Conservation (phyloP, 495 filamentous ascomycete genomes). For the Bombardia bombarda region DNA sequence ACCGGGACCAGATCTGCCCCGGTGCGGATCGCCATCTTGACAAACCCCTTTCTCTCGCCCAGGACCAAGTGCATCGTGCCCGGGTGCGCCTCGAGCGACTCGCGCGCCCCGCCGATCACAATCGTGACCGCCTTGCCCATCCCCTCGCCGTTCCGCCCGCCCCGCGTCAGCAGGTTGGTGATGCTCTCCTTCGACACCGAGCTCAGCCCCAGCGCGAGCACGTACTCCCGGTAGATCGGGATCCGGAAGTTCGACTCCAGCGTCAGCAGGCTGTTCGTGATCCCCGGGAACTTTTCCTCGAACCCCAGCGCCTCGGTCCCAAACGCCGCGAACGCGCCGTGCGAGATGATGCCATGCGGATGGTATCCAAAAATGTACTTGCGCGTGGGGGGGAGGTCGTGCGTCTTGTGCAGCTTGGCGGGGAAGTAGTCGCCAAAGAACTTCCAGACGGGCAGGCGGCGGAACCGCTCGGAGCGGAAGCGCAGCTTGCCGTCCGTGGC, state of each 20-base stretch:
- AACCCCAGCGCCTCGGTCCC: slow-evolving; percentile 88
- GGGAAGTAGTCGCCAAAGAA: slow-evolving; percentile 93
- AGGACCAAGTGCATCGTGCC: slow-evolving; percentile 66
- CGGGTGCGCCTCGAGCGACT: slow-evolving; percentile 82
- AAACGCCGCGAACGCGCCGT: slow-evolving; percentile 90
- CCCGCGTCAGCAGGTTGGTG: slow-evolving; percentile 71
- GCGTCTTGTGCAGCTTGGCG: slow-evolving; percentile 74
- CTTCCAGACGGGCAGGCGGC: slow-evolving; percentile 72
- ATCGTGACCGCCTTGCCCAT: slow-evolving; percentile 96
- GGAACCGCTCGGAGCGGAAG: slow-evolving; percentile 63
- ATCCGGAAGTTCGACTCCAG: slow-evolving; percentile 92
- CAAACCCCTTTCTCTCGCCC: slow-evolving; percentile 78
- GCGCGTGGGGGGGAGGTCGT: slow-evolving; percentile 66
- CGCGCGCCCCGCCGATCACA: slow-evolving; percentile 84
- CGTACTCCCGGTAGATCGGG: slow-evolving; percentile 89
- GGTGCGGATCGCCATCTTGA: slow-evolving; percentile 84
- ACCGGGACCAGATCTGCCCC: slow-evolving; percentile 91
- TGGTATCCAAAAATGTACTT: slow-evolving; percentile 99
- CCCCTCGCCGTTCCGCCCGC: slow-evolving; percentile 70
- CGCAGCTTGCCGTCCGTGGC: slow-evolving; percentile 64
- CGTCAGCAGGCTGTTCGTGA: slow-evolving; percentile 86
- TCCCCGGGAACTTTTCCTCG: slow-evolving; percentile 84
- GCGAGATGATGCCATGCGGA: slow-evolving; percentile 92
- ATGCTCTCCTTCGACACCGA: slow-evolving; percentile 88
- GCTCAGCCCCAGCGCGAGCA: slow-evolving; percentile 74